A percentile compares a stretch with the other conserved stretches of the same genome.
phyloP scores from a whole-genome alignment of 352 stramenopile species.

The Phytophthora gonapodyides region DNA sequence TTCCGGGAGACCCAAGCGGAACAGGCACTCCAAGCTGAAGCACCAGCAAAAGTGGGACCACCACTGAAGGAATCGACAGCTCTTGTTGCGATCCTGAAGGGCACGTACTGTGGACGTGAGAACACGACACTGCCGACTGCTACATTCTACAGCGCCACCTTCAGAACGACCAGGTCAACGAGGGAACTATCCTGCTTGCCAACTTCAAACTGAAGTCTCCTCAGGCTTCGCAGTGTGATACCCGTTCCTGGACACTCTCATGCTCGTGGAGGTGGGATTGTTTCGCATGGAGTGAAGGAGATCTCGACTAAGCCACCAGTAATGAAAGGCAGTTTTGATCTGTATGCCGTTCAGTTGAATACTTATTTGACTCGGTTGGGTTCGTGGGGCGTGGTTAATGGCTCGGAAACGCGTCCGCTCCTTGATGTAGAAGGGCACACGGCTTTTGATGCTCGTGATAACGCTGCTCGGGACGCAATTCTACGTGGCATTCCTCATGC shows the following conservation, averaged over 20 bases:
- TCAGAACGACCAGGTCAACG: neutral
- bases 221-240: no score
- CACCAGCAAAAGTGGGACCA: neutral
- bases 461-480: conserved; percentile 9
- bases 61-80: neutral
- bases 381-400: conserved; percentile 7
- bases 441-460: conserved; percentile 11
- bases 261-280: no score
- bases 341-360: conserved; percentile 13
- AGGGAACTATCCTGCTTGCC: conserved; percentile 16
- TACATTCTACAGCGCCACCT: neutral
- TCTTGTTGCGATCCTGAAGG: conserved; percentile 5
- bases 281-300: no score
- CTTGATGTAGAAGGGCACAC: neutral
- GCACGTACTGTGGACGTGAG: conserved; percentile 11
- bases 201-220: conserved; percentile 17
- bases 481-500: conserved; percentile 3
- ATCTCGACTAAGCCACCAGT: neutral
- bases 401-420: neutral
- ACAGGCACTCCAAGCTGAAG: conserved; percentile 1
- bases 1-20: conserved; percentile 8
- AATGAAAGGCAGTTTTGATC: conserved; percentile 14
- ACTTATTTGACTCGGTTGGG: conserved; percentile 7
- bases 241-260: no score
- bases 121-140: conserved; percentile 23